Percentiles rank a stretch among this genome's conserved stretches.
These are phyloP conservation scores for Wickerhamomyces bovis DNA, from an alignment of 805 yeast genomes.

Conservation along the genomic window DNA sequence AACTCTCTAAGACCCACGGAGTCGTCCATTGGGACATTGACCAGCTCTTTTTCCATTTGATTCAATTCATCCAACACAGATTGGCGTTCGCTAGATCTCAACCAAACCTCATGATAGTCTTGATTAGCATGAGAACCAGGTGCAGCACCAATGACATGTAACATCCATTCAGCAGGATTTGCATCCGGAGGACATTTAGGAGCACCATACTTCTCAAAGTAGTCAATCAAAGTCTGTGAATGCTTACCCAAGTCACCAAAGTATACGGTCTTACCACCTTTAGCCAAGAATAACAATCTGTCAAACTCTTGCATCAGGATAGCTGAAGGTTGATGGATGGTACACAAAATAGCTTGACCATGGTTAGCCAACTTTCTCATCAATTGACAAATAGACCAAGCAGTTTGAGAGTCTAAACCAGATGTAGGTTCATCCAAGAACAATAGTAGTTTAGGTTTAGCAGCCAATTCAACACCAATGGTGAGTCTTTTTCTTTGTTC, in stretches of 20 bases:
- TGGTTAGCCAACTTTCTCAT: slow-evolving; percentile 53
- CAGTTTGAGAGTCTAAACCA: slow-evolving; percentile 63
- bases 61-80: slow-evolving; percentile 57
- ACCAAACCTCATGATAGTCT: slow-evolving; percentile 76
- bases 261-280: slow-evolving; percentile 70
- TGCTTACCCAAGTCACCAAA: slow-evolving; percentile 68
- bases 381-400: slow-evolving; percentile 59
- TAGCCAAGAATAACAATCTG: slow-evolving; percentile 60
- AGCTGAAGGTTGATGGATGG: slow-evolving; percentile 87
- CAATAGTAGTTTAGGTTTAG: slow-evolving; percentile 53
- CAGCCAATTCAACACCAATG: slow-evolving; percentile 63
- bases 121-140: slow-evolving; percentile 72
- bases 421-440: slow-evolving; percentile 68
- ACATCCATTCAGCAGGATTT: slow-evolving; percentile 91
- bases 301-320: slow-evolving; percentile 72
- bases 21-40: slow-evolving; percentile 29
- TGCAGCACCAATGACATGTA: slow-evolving; percentile 79
- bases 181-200: slow-evolving; percentile 60
- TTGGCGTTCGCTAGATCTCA: slow-evolving; percentile 54
- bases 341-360: slow-evolving; percentile 64
- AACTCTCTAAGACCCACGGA: slow-evolving; percentile 32
- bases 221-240: slow-evolving; percentile 50
- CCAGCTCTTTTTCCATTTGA: slow-evolving; percentile 56
- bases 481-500: slow-evolving; percentile 62
- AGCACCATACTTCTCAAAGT: slow-evolving; percentile 64